Percentiles rank a stretch among this genome's conserved stretches.
Conservation (phyloP, 768 basidiomycete genomes). For the Tulasnella sp. region DNA sequence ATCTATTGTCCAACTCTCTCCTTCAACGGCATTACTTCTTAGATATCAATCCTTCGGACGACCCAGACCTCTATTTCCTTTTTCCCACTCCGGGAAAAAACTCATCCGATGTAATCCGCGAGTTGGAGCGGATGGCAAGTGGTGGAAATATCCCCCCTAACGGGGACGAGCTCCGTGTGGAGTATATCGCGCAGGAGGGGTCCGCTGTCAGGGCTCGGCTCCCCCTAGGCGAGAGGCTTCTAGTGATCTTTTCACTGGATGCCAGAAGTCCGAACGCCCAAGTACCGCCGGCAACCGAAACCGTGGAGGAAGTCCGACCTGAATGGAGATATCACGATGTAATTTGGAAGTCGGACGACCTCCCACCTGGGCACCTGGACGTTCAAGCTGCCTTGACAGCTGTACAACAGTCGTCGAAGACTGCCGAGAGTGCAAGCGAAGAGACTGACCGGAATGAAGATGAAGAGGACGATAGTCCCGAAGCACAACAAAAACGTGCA, state of each 20-base stretch:
- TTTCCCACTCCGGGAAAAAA: neutral
- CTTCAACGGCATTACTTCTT: slow-evolving; percentile 28
- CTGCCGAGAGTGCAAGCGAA: neutral
- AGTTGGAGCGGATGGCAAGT: slow-evolving; percentile 1
- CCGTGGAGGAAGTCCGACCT: neutral
- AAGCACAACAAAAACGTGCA: neutral
- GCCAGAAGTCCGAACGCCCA: neutral
- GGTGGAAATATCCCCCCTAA: neutral
- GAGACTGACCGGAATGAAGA: neutral
- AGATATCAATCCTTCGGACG: slow-evolving; percentile 14
- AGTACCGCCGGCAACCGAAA: neutral
- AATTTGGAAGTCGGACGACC: neutral
- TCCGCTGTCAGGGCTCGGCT: neutral
- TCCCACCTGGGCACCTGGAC: neutral
- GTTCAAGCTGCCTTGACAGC: neutral
- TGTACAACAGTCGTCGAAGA: neutral
- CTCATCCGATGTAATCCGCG: neutral
- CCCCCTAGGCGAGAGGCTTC: neutral
- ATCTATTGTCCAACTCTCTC: slow-evolving; percentile 21
- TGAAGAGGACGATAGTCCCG: neutral
- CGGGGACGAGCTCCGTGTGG: neutral
- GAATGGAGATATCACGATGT: slow-evolving; percentile 22
- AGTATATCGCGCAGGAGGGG: slow-evolving; percentile 8
- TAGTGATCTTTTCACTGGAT: slow-evolving; percentile 13
- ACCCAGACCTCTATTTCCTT: slow-evolving; percentile 25